A percentile compares a stretch with the other conserved stretches of the same genome.
phyloP scores from a whole-genome alignment of 805 yeast species.

The Tetrapisispora pingtungensis region DNA sequence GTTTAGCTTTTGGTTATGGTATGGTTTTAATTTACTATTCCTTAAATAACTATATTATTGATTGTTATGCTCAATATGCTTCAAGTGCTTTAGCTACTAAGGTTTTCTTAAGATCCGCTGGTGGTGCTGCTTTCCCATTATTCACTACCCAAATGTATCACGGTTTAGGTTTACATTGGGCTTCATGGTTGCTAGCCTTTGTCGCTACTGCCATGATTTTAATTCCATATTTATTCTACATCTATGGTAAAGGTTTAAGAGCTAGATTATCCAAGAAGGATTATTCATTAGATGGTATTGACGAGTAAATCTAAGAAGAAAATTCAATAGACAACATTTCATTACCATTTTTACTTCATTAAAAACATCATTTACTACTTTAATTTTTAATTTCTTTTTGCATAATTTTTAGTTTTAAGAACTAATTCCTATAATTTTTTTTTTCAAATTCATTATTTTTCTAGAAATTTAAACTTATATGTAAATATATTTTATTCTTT shows the following conservation, averaged over 20 bases:
- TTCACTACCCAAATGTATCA: conserved; percentile 76
- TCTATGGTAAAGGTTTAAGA: conserved; percentile 55
- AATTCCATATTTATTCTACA: conserved; percentile 63
- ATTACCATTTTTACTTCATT: background rate
- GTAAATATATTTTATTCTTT: background rate
- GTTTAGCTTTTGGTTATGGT: conserved; percentile 71
- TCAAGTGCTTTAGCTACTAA: conserved; percentile 76
- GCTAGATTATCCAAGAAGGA: conserved; percentile 58
- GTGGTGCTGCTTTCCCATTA: conserved; percentile 81
- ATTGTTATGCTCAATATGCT: conserved; percentile 74
- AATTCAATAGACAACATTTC: too few relatives aligned
- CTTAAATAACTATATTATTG: conserved; percentile 76
- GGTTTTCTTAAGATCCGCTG: conserved; percentile 69
- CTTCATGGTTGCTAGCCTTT: conserved; percentile 67
- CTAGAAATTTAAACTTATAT: too few relatives aligned
- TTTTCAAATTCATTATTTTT: too few relatives aligned
- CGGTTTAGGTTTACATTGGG: conserved; percentile 69
- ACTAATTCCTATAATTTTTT: too few relatives aligned
- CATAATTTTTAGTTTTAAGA: background rate
- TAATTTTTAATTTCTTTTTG: background rate
- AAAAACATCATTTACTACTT: too few relatives aligned
- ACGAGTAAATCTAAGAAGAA: conserved; percentile 2
- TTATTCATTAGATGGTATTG: conserved; percentile 34
- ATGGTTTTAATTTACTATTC: conserved; percentile 69
- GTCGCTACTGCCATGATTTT: conserved; percentile 66